A percentile compares a stretch with the other conserved stretches of the same genome.
Conservation (phyloP, 371 early-diverging fungal genomes). For the Smittium culicis region DNA sequence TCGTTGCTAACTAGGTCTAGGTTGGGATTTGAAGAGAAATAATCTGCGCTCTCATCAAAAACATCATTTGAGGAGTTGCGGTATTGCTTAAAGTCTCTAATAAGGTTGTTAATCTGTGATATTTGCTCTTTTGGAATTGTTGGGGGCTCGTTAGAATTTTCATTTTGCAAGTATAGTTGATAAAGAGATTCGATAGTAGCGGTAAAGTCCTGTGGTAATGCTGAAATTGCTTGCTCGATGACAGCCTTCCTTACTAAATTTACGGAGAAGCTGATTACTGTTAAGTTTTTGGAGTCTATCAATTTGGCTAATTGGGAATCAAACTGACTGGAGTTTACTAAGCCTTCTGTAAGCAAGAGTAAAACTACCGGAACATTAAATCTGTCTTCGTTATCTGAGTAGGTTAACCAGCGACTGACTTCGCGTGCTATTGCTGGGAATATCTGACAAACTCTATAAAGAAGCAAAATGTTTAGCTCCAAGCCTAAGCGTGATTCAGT, state of each 20-base stretch:
- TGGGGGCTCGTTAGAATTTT: background rate
- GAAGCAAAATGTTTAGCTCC: conserved; percentile 64
- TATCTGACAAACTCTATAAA: conserved; percentile 65
- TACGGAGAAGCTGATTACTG: conserved; percentile 64
- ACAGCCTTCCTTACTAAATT: conserved; percentile 57
- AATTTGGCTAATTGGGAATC: conserved; percentile 73
- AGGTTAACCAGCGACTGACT: conserved; percentile 82
- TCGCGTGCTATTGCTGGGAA: conserved; percentile 64
- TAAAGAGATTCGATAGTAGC: conserved; percentile 25
- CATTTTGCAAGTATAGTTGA: background rate
- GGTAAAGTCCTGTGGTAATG: conserved; percentile 54
- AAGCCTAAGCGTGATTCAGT: conserved; percentile 54
- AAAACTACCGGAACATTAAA: conserved; percentile 68
- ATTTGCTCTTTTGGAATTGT: background rate
- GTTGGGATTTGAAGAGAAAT: background rate
- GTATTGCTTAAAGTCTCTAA: background rate
- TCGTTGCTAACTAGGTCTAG: background rate
- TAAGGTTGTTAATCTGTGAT: background rate
- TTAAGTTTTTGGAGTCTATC: conserved; percentile 55
- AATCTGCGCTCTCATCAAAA: background rate
- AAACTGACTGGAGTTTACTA: conserved; percentile 62
- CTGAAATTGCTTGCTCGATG: conserved; percentile 45
- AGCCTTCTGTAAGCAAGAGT: conserved; percentile 59
- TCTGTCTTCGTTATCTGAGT: conserved; percentile 86
- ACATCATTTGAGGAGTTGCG: background rate